Base-by-base conservation (phyloP, 257 asterid genomes). In the Solanum sitiens region DNA sequence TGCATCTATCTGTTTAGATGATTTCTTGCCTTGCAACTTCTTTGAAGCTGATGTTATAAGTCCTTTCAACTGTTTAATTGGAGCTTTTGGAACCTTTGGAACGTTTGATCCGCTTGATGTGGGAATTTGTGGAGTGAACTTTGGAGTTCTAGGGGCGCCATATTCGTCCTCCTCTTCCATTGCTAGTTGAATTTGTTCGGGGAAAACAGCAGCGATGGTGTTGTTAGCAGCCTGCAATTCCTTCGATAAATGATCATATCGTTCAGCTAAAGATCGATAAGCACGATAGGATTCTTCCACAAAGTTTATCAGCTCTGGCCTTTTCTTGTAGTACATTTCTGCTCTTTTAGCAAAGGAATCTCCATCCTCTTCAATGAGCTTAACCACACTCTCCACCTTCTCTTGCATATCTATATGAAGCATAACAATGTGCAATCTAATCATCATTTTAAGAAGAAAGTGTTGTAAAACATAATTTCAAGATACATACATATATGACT, bases 291-390 rank as follows among this genome's bases (percentile, higher is more conserved):
- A 91, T 89, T 97, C 99, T 87, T 95, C 99, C 5, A 97, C 98
- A 8, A 92, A 86, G 87, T 30, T 87, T 40, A 94, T 90, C 85
- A 97, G 94, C 93, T 97, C 98, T 13, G 99, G 99, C 92, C 99
- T 87, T 72, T 93, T 90, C 90, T 91, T 93, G 93, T 97, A 97
- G 91, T 95, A 97, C 99, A 95, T 97, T 87, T 97, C 99, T 2
- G 99, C 99, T 87, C 98, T 91, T 89, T 93, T 93, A 15, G 96
- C 96, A 76, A 97, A 97, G 20, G 99, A 95, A 87, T 97, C 99
- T 6, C 99, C 99, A 32, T 95, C 99, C 27, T 93, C 96, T 91
- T 95, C 93, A 20, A 97, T 93, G 21, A 97, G 93, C 83, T 88
- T 92, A 12, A 97, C 93, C 94, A 93, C 94, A 65, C 86, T n/a